phyloP scores from a whole-genome alignment of 768 basidiomycete species.

The Lactarius psammicola region DNA sequence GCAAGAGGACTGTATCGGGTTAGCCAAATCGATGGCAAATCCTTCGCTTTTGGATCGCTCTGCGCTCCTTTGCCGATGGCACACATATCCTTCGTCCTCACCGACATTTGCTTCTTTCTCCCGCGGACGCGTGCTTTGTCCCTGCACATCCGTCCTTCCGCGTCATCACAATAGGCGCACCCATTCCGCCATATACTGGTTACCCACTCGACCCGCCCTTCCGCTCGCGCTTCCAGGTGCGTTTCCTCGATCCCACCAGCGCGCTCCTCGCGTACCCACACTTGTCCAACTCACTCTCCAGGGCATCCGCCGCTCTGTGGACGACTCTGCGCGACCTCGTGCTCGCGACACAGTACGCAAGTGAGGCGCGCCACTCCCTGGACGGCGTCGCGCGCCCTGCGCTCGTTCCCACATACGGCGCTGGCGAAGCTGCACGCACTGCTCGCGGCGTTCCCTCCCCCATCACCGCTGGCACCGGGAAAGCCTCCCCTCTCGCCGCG shows the following conservation, averaged over 20 bases:
- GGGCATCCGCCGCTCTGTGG: conserved; percentile 33
- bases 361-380: conserved; percentile 54
- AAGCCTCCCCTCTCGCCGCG: conserved; percentile 37
- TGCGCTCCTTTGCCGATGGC: no score
- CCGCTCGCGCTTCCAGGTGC: conserved; percentile 65
- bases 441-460: conserved; percentile 50
- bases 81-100: conserved; percentile 67
- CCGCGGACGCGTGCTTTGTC: conserved; percentile 44
- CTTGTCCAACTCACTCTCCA: conserved; percentile 15
- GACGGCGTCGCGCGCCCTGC: conserved; percentile 53
- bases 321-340: conserved; percentile 55
- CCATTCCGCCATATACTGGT: conserved; percentile 65
- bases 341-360: conserved; percentile 60
- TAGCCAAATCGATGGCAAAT: no score
- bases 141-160: conserved; percentile 67
- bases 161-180: conserved; percentile 66
- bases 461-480: conserved; percentile 38
- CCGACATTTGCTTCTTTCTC: conserved; percentile 48
- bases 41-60: no score
- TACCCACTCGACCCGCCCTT: conserved; percentile 66
- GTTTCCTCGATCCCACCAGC: conserved; percentile 61
- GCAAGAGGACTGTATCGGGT: no score
- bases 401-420: conserved; percentile 65
- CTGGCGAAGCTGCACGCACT: conserved; percentile 50
- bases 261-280: conserved; percentile 45